phyloP scores from a whole-genome alignment of 495 filamentous ascomycete genomes.

The Aspergillus sclerotiicarbonarius region DNA sequence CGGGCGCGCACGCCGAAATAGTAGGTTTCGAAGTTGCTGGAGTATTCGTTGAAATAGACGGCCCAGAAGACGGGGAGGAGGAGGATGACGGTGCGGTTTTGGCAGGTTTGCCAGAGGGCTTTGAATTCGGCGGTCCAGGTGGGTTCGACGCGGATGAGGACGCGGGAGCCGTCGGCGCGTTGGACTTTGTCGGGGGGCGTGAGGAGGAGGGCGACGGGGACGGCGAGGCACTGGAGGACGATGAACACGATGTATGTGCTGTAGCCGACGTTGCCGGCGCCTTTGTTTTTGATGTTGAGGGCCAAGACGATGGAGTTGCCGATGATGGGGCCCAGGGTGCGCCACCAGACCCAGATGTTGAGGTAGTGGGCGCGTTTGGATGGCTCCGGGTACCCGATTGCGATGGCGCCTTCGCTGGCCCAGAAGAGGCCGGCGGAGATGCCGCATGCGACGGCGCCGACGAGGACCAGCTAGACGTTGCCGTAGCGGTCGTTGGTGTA shows the following conservation, averaged over 20 bases:
- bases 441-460: constrained; percentile 62
- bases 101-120: constrained; percentile 30
- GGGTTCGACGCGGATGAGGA: constrained; percentile 43
- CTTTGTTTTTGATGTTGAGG: constrained; percentile 39
- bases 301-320: constrained; percentile 63
- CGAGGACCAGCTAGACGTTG: constrained; percentile 61
- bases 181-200: constrained; percentile 55
- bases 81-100: constrained; percentile 17
- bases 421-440: constrained; percentile 59
- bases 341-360: constrained; percentile 60
- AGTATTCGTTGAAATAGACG: constrained; percentile 40
- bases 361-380: constrained; percentile 56
- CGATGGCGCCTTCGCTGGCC: constrained; percentile 63
- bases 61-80: constrained; percentile 40
- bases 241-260: constrained; percentile 58
- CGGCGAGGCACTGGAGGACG: constrained; percentile 54
- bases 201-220: constrained; percentile 51
- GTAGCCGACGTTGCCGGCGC: background rate
- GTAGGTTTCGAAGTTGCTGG: constrained; percentile 35
- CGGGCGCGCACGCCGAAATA: constrained; percentile 41
- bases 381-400: constrained; percentile 60
- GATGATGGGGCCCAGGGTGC: constrained; percentile 56
- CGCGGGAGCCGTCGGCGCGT: constrained; percentile 52
- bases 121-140: constrained; percentile 37
- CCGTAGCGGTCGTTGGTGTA: constrained; percentile 67